phyloP scores from a whole-genome alignment of 441 rosid species.

The Metrosideros polymorpha region DNA sequence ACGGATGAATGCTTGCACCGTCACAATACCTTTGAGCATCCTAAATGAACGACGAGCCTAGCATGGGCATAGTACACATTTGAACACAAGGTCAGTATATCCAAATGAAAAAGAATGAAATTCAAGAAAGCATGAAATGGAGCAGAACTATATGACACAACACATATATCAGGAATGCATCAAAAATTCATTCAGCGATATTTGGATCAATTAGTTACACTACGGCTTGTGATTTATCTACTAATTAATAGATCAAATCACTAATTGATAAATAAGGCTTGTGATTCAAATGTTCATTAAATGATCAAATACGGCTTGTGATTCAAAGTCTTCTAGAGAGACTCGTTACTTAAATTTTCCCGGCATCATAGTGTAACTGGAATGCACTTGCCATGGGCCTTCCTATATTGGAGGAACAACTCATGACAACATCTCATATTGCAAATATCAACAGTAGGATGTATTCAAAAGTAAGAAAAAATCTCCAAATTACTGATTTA shows the following conservation, averaged over 20 bases:
- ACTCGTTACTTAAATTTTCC: not conserved
- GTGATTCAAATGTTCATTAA: not conserved
- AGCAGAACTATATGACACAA: not conserved
- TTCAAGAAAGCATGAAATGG: not conserved
- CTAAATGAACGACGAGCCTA: slow-evolving; percentile 55
- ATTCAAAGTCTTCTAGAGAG: not conserved
- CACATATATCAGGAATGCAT: not conserved
- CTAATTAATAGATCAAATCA: not conserved
- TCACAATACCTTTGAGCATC: slow-evolving; percentile 43
- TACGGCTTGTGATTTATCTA: not conserved
- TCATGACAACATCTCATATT: not conserved
- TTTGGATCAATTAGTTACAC: not conserved
- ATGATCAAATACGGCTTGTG: not conserved
- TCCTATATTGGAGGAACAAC: not conserved
- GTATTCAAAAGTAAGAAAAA: not conserved
- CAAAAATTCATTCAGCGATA: not conserved
- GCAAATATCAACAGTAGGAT: not conserved
- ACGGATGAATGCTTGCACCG: slow-evolving; percentile 56
- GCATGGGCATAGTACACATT: slow-evolving; percentile 17
- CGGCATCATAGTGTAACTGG: not conserved
- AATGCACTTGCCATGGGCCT: not conserved
- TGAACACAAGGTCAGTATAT: not conserved
- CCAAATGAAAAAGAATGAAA: not conserved
- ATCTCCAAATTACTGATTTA: not conserved
- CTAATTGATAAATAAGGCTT: not conserved